Evolutionary conservation across 1,139 yeast genomes (phyloP).

Genomic region (Hemisphaericaspora subhashii): DNA sequence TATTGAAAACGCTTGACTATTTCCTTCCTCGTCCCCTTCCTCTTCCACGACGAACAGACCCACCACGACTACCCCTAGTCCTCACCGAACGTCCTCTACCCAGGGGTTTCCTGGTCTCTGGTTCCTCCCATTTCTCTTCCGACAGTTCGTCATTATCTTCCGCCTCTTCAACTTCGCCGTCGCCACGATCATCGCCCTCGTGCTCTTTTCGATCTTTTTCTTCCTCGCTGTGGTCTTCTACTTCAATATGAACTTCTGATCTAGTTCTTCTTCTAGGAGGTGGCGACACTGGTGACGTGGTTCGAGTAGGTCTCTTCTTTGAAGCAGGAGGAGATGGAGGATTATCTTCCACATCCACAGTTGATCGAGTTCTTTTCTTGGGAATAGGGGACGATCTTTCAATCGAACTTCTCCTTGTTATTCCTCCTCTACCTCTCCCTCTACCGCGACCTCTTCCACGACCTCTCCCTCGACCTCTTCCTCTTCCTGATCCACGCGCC

Average conservation of each 20-base stretch:
- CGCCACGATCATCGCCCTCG: conserved; percentile 15
- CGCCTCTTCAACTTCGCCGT: conserved; percentile 9
- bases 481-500: conserved; percentile 9
- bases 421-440: conserved; percentile 6
- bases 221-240: conserved; percentile 12
- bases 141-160: conserved; percentile 13
- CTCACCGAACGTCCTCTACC: too few species aligned
- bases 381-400: conserved; percentile 16
- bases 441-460: conserved; percentile 5
- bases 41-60: background rate
- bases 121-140: conserved; percentile 8
- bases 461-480: conserved; percentile 10
- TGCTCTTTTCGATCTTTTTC: conserved; percentile 8
- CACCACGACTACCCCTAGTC: conserved; percentile 2
- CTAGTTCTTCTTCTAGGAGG: conserved; percentile 24
- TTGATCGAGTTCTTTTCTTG: conserved; percentile 31
- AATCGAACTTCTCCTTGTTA: conserved; percentile 18
- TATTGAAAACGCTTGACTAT: too few species aligned
- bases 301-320: conserved; percentile 12
- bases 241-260: conserved; percentile 26
- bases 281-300: conserved; percentile 15
- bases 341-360: conserved; percentile 22
- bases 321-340: conserved; percentile 15
- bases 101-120: too few species aligned
- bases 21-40: too few species aligned